A percentile compares a stretch with the other conserved stretches of the same genome.
Evolutionary conservation across 2,329 filamentous ascomycete genomes (phyloP).

Genomic region (Chalaropsis thielavioides): DNA sequence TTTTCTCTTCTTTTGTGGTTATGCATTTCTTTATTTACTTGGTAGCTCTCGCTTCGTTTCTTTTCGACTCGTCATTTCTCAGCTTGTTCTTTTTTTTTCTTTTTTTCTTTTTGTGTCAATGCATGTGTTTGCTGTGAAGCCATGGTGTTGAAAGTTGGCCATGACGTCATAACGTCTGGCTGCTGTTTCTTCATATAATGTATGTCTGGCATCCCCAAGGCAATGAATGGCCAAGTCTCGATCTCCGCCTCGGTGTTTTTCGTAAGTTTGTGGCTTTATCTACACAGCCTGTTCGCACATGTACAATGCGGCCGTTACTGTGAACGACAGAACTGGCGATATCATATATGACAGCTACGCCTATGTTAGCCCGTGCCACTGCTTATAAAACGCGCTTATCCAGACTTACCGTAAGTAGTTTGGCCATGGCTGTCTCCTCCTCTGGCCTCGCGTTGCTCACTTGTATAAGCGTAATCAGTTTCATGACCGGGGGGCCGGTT

Average conservation of each 20-base stretch:
- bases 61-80: neutral
- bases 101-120: neutral
- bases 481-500: constrained; percentile 33
- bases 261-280: neutral
- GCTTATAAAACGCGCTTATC: neutral
- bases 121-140: neutral
- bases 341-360: constrained; percentile 1
- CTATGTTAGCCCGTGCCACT: neutral
- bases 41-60: neutral
- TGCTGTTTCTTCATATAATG: neutral
- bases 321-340: neutral
- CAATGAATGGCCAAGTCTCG: neutral
- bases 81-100: neutral
- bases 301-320: neutral
- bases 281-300: neutral
- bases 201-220: neutral
- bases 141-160: no score
- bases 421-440: constrained; percentile 31
- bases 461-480: constrained; percentile 32
- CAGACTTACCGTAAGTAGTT: constrained; percentile 29
- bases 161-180: neutral
- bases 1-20: neutral
- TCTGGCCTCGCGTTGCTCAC: constrained; percentile 28
- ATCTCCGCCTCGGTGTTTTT: neutral
- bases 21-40: neutral